These are phyloP conservation scores for Botrytis squamosa DNA, from an alignment of 2,329 filamentous ascomycete species.

Conservation along the genomic window DNA sequence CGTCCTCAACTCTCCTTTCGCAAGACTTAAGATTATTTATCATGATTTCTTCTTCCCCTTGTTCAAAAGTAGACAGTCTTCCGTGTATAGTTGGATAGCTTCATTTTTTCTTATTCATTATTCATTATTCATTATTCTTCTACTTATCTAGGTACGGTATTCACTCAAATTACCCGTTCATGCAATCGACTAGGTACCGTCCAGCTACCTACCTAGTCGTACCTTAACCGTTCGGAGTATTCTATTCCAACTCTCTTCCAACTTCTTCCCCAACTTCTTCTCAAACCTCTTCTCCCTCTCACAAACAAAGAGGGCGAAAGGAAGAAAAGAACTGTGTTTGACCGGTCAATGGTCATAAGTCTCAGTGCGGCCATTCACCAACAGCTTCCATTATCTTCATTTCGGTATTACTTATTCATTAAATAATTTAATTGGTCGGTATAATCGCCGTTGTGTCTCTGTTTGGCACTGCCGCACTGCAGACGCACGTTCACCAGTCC, in stretches of 20 bases:
- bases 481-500: conserved; percentile 26
- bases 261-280: neutral
- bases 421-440: conserved; percentile 6
- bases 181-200: too few species aligned
- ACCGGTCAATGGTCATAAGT: neutral
- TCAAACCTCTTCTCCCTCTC: neutral
- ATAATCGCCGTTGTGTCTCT: conserved; percentile 8
- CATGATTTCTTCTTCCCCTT: neutral
- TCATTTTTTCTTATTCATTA: neutral
- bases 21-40: conserved; percentile 1
- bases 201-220: neutral
- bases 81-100: neutral
- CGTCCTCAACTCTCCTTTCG: neutral
- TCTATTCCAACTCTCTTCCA: neutral
- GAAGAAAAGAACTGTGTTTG: neutral
- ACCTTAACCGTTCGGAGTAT: neutral
- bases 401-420: neutral
- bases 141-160: too few species aligned
- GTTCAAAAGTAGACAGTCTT: neutral
- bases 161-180: too few species aligned
- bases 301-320: neutral
- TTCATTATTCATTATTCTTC: neutral
- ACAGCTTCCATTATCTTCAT: conserved; percentile 2
- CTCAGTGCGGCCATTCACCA: neutral
- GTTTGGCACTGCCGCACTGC: conserved; percentile 19